Conservation (phyloP, 2,329 filamentous ascomycete genomes). For the Diplodia corticola region DNA sequence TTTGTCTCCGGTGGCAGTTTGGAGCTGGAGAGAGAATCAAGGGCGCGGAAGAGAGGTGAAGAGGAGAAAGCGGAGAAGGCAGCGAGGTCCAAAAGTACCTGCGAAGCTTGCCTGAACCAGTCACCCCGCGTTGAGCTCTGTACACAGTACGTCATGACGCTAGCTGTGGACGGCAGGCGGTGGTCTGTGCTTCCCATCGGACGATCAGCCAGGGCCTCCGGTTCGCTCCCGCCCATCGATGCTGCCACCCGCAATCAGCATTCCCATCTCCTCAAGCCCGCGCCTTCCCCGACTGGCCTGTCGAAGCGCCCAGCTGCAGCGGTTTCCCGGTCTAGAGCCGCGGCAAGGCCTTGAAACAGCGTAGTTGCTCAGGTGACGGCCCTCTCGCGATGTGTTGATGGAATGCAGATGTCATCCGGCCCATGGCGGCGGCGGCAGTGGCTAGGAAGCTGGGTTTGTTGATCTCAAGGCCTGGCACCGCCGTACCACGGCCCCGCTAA, state of each 20-base stretch:
- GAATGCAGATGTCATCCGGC: constrained; percentile 16
- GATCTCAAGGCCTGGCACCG: neutral
- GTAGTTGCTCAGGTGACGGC: neutral
- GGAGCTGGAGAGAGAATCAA: neutral
- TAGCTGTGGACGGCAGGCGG: constrained; percentile 11
- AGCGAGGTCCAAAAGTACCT: constrained; percentile 6
- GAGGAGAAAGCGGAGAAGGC: constrained; percentile 18
- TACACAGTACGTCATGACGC: neutral
- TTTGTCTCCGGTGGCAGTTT: neutral
- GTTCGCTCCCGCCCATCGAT: constrained; percentile 4
- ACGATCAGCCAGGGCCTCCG: neutral
- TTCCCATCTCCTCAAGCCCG: neutral
- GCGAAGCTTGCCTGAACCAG: neutral
- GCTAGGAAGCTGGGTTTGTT: neutral
- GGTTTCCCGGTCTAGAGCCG: neutral
- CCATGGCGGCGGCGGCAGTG: neutral
- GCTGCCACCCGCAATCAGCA: constrained; percentile 2
- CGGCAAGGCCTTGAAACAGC: neutral
- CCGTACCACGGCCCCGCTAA: constrained; percentile 17
- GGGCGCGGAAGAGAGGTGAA: neutral
- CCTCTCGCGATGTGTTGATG: constrained; percentile 8
- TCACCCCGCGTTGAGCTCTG: constrained; percentile 3
- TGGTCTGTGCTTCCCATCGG: neutral
- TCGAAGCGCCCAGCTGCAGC: neutral
- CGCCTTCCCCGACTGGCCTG: neutral